phyloP scores from a whole-genome alignment of 2,329 filamentous ascomycete species.

The Leptographium wingfieldii region DNA sequence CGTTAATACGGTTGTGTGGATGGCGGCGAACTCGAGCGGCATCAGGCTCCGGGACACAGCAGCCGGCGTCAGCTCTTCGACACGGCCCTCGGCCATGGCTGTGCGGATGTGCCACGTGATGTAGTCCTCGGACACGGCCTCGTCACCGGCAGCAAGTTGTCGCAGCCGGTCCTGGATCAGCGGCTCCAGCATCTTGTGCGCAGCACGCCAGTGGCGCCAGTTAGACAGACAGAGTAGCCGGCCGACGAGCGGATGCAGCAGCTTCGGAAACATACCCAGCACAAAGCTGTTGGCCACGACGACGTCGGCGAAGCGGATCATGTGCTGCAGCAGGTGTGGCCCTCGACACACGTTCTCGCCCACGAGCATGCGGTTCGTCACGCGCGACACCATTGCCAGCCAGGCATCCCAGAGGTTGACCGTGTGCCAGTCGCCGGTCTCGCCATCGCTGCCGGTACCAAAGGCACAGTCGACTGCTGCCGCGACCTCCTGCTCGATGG shows the following conservation, averaged over 20 bases:
- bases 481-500: constrained; percentile 27
- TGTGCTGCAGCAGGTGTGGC: constrained; percentile 30
- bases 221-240: constrained; percentile 31
- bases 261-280: constrained; percentile 31
- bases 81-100: constrained; percentile 30
- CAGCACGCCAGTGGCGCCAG: constrained; percentile 32
- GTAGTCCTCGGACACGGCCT: constrained; percentile 39
- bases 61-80: constrained; percentile 30
- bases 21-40: constrained; percentile 44
- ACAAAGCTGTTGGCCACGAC: constrained; percentile 32
- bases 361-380: constrained; percentile 31
- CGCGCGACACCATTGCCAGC: constrained; percentile 27
- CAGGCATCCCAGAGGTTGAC: constrained; percentile 33
- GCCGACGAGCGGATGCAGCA: constrained; percentile 37
- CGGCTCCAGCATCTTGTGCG: constrained; percentile 29
- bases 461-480: constrained; percentile 23
- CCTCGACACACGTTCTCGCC: constrained; percentile 27
- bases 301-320: constrained; percentile 35
- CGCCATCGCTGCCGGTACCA: constrained; percentile 3
- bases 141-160: constrained; percentile 27
- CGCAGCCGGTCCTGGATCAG: constrained; percentile 36
- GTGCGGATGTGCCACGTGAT: constrained; percentile 44
- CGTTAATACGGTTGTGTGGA: constrained; percentile 44
- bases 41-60: constrained; percentile 38
- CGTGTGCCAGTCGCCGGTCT: constrained; percentile 18